phyloP scores from a whole-genome alignment of 352 stramenopile genomes.

The Aphanomyces astaci region DNA sequence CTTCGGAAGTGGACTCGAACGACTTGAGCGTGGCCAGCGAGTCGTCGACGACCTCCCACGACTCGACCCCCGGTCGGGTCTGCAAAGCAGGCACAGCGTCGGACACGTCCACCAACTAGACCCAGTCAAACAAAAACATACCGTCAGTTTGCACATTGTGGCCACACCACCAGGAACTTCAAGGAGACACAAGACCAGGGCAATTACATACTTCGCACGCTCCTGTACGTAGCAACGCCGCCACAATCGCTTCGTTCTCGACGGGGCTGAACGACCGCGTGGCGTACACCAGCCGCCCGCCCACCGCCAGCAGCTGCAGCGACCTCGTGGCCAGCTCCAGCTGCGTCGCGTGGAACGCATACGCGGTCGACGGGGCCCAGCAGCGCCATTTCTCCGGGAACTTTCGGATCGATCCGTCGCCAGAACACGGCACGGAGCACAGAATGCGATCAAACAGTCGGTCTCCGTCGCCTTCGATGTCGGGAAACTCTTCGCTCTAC shows the following conservation, averaged over 20 bases:
- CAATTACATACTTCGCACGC: constrained; percentile 33
- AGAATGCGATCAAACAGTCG: constrained; percentile 64
- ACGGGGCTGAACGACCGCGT: constrained; percentile 78
- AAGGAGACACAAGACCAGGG: not conserved
- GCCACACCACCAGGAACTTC: not conserved
- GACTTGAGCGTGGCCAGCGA: constrained; percentile 36
- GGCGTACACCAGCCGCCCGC: constrained; percentile 55
- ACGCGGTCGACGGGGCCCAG: constrained; percentile 47
- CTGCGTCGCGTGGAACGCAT: constrained; percentile 51
- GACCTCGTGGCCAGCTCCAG: constrained; percentile 75
- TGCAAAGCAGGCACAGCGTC: constrained; percentile 32
- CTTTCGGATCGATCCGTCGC: constrained; percentile 71
- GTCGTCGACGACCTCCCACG: constrained; percentile 56
- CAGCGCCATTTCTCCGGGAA: constrained; percentile 72
- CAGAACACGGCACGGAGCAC: constrained; percentile 67
- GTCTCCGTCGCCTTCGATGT: constrained; percentile 24
- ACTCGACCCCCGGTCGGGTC: constrained; percentile 33
- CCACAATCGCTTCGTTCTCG: constrained; percentile 79
- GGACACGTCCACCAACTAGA: constrained; percentile 43
- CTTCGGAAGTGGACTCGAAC: constrained; percentile 45
- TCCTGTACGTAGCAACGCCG: constrained; percentile 48
- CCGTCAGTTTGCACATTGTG: no score
- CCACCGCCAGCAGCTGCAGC: constrained; percentile 29
- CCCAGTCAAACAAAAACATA: not conserved
- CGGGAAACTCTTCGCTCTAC: constrained; percentile 43